Evolutionary conservation across 257 asterid genomes (phyloP).

Genomic region (Forsythia suspensa): DNA sequence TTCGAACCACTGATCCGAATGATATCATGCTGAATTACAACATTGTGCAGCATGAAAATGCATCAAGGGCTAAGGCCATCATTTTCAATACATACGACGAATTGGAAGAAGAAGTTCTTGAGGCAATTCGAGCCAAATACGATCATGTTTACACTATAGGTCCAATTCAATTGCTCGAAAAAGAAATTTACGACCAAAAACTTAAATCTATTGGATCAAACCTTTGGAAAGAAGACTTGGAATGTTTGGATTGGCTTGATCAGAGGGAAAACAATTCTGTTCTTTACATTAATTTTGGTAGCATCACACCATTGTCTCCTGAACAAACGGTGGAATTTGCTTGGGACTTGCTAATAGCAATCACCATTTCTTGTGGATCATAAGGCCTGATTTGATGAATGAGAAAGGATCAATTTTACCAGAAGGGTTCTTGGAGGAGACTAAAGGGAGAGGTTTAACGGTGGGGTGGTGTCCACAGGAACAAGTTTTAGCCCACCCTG

Average conservation of each 20-base stretch:
- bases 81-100: constrained; percentile 46
- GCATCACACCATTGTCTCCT: constrained; percentile 36
- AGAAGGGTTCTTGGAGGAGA: constrained; percentile 35
- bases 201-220: constrained; percentile 26
- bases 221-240: constrained; percentile 47
- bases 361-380: constrained; percentile 41
- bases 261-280: constrained; percentile 25
- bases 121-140: constrained; percentile 32
- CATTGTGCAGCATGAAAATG: constrained; percentile 34
- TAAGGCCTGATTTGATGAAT: constrained; percentile 42
- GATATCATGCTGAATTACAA: constrained; percentile 37
- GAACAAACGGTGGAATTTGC: constrained; percentile 44
- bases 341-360: constrained; percentile 40
- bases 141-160: constrained; percentile 33
- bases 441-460: constrained; percentile 35
- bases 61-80: constrained; percentile 34
- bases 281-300: constrained; percentile 45
- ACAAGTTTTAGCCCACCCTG: constrained; percentile 33
- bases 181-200: constrained; percentile 10
- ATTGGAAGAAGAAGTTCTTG: constrained; percentile 37
- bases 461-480: constrained; percentile 58
- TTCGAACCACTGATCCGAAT: constrained; percentile 47
- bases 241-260: constrained; percentile 42
- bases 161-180: constrained; percentile 33
- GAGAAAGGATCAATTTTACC: constrained; percentile 33